Evolutionary conservation across 2,329 filamentous ascomycete genomes (phyloP).

Genomic region (Pestalotiopsis sp.): DNA sequence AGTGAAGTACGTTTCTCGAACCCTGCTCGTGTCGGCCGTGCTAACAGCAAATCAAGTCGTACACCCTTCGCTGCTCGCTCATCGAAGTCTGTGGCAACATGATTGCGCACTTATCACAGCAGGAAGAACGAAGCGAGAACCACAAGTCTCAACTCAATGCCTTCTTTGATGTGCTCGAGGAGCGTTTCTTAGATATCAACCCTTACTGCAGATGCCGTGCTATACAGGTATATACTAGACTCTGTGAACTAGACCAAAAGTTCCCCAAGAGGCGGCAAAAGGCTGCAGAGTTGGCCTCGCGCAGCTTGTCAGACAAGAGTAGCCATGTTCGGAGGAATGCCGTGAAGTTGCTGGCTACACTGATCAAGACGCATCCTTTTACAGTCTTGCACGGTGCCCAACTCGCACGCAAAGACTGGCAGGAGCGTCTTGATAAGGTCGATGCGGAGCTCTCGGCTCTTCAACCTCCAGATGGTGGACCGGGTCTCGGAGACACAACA

Average conservation of each 20-base stretch:
- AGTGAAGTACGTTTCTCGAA: conserved; percentile 67
- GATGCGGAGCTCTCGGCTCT: conserved; percentile 81
- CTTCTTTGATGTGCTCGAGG: conserved; percentile 95
- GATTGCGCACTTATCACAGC: conserved; percentile 85
- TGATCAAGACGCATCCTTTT: conserved; percentile 95
- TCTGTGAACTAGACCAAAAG: conserved; percentile 95
- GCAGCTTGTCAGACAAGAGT: conserved; percentile 95
- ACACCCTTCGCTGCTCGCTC: conserved; percentile 88
- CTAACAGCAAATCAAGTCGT: conserved; percentile 59
- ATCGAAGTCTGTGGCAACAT: conserved; percentile 98
- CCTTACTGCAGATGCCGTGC: conserved; percentile 92
- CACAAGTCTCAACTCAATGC: conserved; percentile 94
- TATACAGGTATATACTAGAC: conserved; percentile 89
- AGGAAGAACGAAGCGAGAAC: conserved; percentile 89
- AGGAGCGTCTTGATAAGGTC: conserved; percentile 77
- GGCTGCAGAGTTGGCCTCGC: conserved; percentile 82
- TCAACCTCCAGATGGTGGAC: conserved; percentile 74
- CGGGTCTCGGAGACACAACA: conserved; percentile 72
- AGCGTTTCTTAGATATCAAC: conserved; percentile 94
- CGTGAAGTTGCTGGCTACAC: conserved; percentile 84
- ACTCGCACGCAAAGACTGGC: conserved; percentile 85
- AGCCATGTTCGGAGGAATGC: conserved; percentile 96
- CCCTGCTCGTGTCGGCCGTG: background rate
- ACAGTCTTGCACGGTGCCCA: conserved; percentile 88
- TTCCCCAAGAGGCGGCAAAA: conserved; percentile 90